Conservation (phyloP, 192 early-diverging fungal genomes). For the Gryganskiella cystojenkinii region DNA sequence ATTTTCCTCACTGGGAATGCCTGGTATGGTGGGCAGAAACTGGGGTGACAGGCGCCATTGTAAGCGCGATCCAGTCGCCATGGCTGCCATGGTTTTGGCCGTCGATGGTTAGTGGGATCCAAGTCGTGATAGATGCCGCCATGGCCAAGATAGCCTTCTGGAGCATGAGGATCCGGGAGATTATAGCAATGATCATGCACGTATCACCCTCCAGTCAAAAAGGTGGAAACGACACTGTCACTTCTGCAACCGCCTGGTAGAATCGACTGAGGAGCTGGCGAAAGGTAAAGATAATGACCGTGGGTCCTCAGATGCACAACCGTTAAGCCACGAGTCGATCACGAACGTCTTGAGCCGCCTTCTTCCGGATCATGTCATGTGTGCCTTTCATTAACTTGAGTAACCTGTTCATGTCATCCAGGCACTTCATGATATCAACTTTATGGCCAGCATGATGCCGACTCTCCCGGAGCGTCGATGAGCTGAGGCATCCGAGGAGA, state of each 20-base stretch:
- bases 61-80: no score
- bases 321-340: constrained; percentile 2
- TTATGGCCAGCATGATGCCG: constrained; percentile 4
- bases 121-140: no score
- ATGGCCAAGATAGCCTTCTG: no score
- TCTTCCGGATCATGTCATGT: constrained; percentile 4
- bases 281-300: constrained; percentile 6
- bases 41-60: no score
- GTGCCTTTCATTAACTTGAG: constrained; percentile 13
- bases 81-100: no score
- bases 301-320: constrained; percentile 2
- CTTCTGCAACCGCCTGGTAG: constrained; percentile 13
- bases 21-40: no score
- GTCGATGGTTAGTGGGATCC: no score
- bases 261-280: constrained; percentile 8
- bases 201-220: no score
- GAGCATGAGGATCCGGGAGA: no score
- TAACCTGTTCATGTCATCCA: constrained; percentile 10
- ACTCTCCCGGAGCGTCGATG: not conserved
- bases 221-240: constrained; percentile 10
- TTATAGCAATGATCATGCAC: no score
- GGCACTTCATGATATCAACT: constrained; percentile 11
- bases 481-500: constrained; percentile 7
- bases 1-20: no score
- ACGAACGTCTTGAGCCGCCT: constrained; percentile 1